Conservation (phyloP, 306 rosid genomes). For the Sicyos baderoa region DNA sequence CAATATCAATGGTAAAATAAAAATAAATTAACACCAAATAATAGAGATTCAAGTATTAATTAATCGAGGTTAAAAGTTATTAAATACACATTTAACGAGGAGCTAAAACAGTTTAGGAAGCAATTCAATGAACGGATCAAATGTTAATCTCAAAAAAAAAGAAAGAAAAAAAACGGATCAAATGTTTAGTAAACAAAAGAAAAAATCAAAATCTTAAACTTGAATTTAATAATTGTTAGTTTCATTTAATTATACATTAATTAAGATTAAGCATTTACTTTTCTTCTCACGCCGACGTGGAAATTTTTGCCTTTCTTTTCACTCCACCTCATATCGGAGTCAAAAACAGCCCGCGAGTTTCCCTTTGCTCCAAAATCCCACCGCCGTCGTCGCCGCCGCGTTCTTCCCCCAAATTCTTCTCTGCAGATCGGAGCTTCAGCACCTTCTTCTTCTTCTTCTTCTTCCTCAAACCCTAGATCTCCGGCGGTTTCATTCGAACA, state of each 20-base stretch:
- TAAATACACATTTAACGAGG: too few species aligned
- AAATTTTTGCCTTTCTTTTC: constrained; percentile 2
- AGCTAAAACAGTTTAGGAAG: background rate
- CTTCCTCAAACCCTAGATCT: background rate
- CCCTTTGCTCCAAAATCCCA: constrained; percentile 7
- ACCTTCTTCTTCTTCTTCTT: background rate
- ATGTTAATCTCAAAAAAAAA: too few species aligned
- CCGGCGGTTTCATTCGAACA: constrained; percentile 1
- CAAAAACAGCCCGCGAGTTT: background rate
- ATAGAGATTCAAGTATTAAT: too few species aligned
- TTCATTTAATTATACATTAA: constrained; percentile 1
- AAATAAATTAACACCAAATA: too few species aligned
- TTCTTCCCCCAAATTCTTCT: too few species aligned
- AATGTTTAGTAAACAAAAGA: background rate
- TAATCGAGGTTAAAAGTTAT: too few species aligned
- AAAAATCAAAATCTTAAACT: background rate
- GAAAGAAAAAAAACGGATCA: too few species aligned
- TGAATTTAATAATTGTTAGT: background rate
- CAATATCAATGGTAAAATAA: too few species aligned
- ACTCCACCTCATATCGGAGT: constrained; percentile 7
- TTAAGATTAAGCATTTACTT: background rate
- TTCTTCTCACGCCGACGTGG: constrained; percentile 5
- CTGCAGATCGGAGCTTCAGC: background rate
- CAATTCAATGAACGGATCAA: constrained; percentile 1
- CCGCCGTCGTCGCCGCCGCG: constrained; percentile 4